Percentiles rank a stretch among this genome's conserved stretches.
Evolutionary conservation across 176 grass and related monocot species (phyloP).

Genomic region (Rhipidocladum racemiflorum): DNA sequence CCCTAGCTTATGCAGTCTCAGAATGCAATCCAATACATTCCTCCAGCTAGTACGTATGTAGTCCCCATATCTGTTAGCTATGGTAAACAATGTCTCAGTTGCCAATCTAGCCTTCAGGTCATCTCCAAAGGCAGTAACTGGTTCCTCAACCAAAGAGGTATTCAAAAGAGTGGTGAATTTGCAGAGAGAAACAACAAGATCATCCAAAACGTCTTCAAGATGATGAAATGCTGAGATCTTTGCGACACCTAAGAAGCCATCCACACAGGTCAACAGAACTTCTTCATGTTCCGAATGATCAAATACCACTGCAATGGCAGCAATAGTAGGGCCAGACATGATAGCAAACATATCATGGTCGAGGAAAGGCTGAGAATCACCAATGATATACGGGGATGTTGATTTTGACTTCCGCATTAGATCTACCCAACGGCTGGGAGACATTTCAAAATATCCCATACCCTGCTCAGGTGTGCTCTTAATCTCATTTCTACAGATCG

Average conservation of each 20-base stretch:
- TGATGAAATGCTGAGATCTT: slow-evolving; percentile 99
- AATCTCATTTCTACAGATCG: slow-evolving; percentile 88
- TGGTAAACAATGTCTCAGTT: slow-evolving; percentile 85
- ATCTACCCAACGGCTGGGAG: slow-evolving; percentile 93
- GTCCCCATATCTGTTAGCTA: slow-evolving; percentile 92
- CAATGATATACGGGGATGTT: slow-evolving; percentile 76
- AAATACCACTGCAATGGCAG: slow-evolving; percentile 94
- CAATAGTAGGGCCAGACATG: slow-evolving; percentile 98
- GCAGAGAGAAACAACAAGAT: slow-evolving; percentile 92
- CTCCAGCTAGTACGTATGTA: slow-evolving; percentile 94
- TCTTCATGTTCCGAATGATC: slow-evolving; percentile 94
- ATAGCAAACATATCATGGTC: slow-evolving; percentile 96
- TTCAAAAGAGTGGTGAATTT: slow-evolving; percentile 97
- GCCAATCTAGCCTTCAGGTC: slow-evolving; percentile 94
- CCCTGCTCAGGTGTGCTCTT: slow-evolving; percentile 87
- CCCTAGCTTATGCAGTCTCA: slow-evolving; percentile 96
- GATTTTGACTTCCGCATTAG: slow-evolving; percentile 83
- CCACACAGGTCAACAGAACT: slow-evolving; percentile 65
- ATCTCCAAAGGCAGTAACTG: slow-evolving; percentile 95
- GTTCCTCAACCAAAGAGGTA: slow-evolving; percentile 93
- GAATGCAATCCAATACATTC: slow-evolving; percentile 92
- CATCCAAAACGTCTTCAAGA: slow-evolving; percentile 95
- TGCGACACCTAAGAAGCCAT: slow-evolving; percentile 86
- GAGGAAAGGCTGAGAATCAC: slow-evolving; percentile 74
- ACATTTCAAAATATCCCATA: slow-evolving; percentile 92